A percentile compares a stretch with the other conserved stretches of the same genome.
Evolutionary conservation across 129 eudicot genomes (phyloP).

Genomic region (Artemisia tridentata): DNA sequence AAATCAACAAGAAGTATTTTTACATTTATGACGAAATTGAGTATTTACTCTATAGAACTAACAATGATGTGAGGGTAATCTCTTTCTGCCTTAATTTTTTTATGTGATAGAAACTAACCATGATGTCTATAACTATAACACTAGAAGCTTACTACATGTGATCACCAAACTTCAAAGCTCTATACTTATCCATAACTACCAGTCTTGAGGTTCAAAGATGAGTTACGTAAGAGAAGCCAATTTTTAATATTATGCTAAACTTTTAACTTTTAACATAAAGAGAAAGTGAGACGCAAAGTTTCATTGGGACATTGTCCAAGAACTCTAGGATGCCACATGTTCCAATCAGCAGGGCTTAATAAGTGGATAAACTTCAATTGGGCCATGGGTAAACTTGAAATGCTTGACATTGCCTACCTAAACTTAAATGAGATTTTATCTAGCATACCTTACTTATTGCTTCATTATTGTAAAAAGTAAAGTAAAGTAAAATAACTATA

Average conservation of each 20-base stretch:
- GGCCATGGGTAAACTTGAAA: slow-evolving; percentile 14
- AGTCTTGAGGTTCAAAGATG: not conserved
- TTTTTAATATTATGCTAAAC: not conserved
- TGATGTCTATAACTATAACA: no score
- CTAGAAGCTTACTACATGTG: no score
- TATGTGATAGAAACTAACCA: no score
- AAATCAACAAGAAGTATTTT: no score
- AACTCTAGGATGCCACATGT: slow-evolving; percentile 14
- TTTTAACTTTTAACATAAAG: not conserved
- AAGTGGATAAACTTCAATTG: slow-evolving; percentile 27
- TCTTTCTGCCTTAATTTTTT: no score
- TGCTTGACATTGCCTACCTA: slow-evolving; percentile 10
- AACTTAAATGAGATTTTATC: not conserved
- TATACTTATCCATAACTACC: not conserved
- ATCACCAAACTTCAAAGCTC: no score
- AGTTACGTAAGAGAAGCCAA: not conserved
- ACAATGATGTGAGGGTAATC: no score
- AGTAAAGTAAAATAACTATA: no score
- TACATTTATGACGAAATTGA: no score
- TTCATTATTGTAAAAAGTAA: not conserved
- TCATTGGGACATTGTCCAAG: slow-evolving; percentile 13
- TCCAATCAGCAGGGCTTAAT: slow-evolving; percentile 19
- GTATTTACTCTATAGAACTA: no score
- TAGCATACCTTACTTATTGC: not conserved
- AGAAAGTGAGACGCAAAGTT: not conserved